Conservation (phyloP, 2,329 filamentous ascomycete genomes). For the Penicillium hordei region DNA sequence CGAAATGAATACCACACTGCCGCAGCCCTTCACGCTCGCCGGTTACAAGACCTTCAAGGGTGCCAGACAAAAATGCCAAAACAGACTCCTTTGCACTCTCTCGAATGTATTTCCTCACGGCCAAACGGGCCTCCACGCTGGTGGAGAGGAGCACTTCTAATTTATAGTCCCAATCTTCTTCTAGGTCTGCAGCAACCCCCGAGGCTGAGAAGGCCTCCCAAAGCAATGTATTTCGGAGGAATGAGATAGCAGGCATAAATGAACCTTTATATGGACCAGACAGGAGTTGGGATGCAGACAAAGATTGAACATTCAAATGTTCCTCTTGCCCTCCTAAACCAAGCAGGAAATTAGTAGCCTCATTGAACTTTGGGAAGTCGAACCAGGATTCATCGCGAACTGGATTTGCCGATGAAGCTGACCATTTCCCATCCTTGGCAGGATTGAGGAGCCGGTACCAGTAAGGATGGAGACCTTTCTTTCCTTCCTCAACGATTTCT, state of each 20-base stretch:
- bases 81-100: slow-evolving; percentile 39
- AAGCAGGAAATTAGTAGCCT: slow-evolving; percentile 37
- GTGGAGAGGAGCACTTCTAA: slow-evolving; percentile 71
- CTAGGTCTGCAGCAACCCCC: slow-evolving; percentile 54
- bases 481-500: slow-evolving; percentile 86
- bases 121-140: slow-evolving; percentile 63
- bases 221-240: slow-evolving; percentile 63
- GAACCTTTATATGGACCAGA: slow-evolving; percentile 46
- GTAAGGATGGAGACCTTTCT: slow-evolving; percentile 79
- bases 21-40: slow-evolving; percentile 43
- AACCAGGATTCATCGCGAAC: slow-evolving; percentile 48
- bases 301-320: slow-evolving; percentile 35
- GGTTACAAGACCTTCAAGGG: slow-evolving; percentile 46
- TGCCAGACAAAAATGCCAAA: slow-evolving; percentile 44
- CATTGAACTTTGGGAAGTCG: slow-evolving; percentile 40
- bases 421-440: slow-evolving; percentile 45
- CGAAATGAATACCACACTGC: slow-evolving; percentile 51
- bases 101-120: slow-evolving; percentile 45
- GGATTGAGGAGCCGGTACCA: slow-evolving; percentile 66
- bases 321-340: slow-evolving; percentile 21
- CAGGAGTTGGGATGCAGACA: slow-evolving; percentile 32
- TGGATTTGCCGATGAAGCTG: slow-evolving; percentile 53
- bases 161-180: slow-evolving; percentile 81
- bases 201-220: slow-evolving; percentile 55
- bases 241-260: slow-evolving; percentile 68